Base-by-base conservation (phyloP, 768 basidiomycete species). In the Boletus pseudopeckii region DNA sequence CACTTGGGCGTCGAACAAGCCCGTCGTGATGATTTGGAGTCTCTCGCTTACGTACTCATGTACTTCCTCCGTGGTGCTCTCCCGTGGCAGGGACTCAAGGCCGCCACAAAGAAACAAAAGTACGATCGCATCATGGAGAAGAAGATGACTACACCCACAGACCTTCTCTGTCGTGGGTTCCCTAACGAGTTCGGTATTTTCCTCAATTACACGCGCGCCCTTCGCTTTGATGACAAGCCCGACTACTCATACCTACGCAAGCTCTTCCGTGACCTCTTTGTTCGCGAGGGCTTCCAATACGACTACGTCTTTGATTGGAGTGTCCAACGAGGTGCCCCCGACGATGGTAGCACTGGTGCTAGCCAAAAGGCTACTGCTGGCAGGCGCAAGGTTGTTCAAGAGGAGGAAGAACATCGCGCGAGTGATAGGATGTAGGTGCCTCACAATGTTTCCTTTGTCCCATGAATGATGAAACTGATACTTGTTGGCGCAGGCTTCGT, bases 91-190 rank as follows among this genome's bases (percentile, higher is more conserved):
- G 97, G 97, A 55, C 84, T 99, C 70, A 99, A 99, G 79, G 97
- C 97, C 55, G 96, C 96, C 38, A 99, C 97, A 55, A 99, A 99
- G 92, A 99, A 99, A 84, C 97, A 99, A 81, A 99, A 99, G 79
- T 98, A 98, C 74, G 97, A 98, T 75, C 88, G 97, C 56, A 99
- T 99, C 78, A 99, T 99, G 97, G 97, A 99, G 77, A 99, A 99
- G 85, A 99, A 99, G 85, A 98, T 99, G 94, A 98, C 97, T 36
- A 97, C 94, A 0, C 92, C 94, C 14, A 95, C 92, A 47, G 94
- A 98, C 71, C 80, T 96, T 54, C 85, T 99, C 28, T 98, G 96
- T 79, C 94, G 96, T 62, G 94, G 92, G n/a, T 98, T 97, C 83
- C 96, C 97, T 57, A 95, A 94, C 78, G 97, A 99, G 76, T 97